Evolutionary conservation across 169 alveolate genomes (phyloP).

Genomic region (Cryptosporidium baileyi): DNA sequence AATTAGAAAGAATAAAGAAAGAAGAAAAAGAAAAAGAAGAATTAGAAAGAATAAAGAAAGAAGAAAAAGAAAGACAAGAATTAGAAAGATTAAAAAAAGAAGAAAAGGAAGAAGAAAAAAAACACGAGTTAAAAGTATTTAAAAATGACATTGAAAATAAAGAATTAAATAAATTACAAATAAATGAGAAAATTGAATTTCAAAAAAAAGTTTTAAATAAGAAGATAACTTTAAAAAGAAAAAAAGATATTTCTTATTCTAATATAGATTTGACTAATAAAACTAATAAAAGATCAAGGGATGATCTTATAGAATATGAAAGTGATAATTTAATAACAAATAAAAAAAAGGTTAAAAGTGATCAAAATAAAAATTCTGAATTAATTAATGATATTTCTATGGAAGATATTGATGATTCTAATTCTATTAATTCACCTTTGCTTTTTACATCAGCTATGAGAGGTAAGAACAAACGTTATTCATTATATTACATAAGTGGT

Average conservation of each 20-base stretch:
- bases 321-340: neutral
- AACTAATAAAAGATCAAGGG: neutral
- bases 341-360: slow-evolving; percentile 1
- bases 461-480: slow-evolving; percentile 24
- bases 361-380: neutral
- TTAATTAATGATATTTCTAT: neutral
- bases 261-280: too few relatives aligned
- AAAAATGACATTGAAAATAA: neutral
- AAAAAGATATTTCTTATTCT: too few relatives aligned
- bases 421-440: slow-evolving; percentile 4
- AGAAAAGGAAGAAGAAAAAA: neutral
- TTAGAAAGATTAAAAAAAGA: neutral
- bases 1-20: neutral
- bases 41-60: neutral
- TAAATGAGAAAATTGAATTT: neutral
- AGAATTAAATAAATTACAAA: neutral
- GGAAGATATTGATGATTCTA: neutral
- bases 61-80: neutral
- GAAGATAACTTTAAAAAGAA: neutral
- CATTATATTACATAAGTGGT: slow-evolving; percentile 22
- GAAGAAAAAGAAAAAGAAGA: neutral
- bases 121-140: neutral
- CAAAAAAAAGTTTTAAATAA: neutral
- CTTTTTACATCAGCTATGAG: slow-evolving; percentile 63
- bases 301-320: neutral